Evolutionary conservation across 768 basidiomycete species (phyloP).

Genomic region (Lactifluus volemus): DNA sequence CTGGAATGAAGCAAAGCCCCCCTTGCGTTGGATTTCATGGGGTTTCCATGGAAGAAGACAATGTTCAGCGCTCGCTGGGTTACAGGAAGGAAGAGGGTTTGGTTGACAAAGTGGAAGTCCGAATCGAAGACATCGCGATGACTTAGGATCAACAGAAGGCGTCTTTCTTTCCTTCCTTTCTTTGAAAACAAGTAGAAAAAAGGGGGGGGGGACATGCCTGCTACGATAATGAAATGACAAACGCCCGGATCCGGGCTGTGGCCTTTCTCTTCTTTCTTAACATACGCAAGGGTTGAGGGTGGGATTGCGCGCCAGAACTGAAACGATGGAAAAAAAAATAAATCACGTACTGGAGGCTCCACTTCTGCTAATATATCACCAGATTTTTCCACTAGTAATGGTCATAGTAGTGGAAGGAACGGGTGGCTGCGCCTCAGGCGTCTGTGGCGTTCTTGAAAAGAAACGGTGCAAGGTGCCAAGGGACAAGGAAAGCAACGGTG

Average conservation of each 20-base stretch:
- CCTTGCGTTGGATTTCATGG: not conserved
- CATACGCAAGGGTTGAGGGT: not conserved
- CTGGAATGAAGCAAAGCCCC: not conserved
- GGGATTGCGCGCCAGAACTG: not conserved
- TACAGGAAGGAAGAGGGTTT: not conserved
- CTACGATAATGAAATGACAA: too few relatives aligned
- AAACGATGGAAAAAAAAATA: not conserved
- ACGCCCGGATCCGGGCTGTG: too few relatives aligned
- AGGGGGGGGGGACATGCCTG: too few relatives aligned
- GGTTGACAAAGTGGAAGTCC: not conserved
- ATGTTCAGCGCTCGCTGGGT: not conserved
- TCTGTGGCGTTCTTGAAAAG: not conserved
- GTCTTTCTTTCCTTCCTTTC: not conserved
- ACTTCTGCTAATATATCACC: not conserved
- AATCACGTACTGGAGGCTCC: not conserved
- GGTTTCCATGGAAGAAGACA: not conserved
- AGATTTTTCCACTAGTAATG: not conserved
- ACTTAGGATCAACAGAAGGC: not conserved
- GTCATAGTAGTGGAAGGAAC: not conserved
- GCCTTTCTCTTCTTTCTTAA: not conserved
- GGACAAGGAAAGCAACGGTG: not conserved
- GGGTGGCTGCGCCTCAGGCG: not conserved
- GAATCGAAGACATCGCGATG: not conserved
- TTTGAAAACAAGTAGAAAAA: too few relatives aligned
- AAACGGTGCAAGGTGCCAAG: not conserved